Evolutionary conservation across 371 early-diverging fungal genomes (phyloP), one percentile per base, ranked within the genome.

Genomic region (Actinomortierella ambigua): DNA sequence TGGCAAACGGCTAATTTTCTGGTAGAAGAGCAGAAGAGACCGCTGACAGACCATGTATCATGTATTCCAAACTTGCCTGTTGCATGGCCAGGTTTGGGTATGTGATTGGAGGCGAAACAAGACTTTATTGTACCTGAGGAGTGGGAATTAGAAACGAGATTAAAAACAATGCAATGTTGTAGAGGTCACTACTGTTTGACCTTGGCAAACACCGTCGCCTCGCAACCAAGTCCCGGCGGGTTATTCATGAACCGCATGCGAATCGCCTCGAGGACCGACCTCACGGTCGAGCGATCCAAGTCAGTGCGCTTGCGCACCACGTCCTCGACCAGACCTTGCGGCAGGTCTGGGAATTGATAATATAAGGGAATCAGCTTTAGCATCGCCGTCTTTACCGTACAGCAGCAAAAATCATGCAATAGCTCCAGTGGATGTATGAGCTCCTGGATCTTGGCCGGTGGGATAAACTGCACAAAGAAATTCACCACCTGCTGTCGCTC

Each of bases 271-370:
- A 94, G 88, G 44, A 93, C 82, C 59, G 93, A 93, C 57, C 87
- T 89, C 34, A 90, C 69, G 22, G 82, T 80, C 1, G 85, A 66
- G 63, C 87, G 84, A 50, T 93, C 92, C 66, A 95, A 59, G 75
- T 95, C 95, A 63, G 92, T 93, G 26, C 94, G 78, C 61, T 86
- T 88, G 53, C 75, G 67, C 29, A 96, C 64, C 29, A 95, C 76
- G 60, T 89, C 88, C 68, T 95, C 94, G 3, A 95, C 81, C 68
- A 93, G 87, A 2, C 83, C 79, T 1, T 93, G 50, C 3, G 95
- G 94, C 18, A 94, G 77, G 71, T 96, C 96, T 5, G 90, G 91
- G 64, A 89, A 96, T 13, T 87, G 82, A 52, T 91, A 90, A 71
- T 87, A 83, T 44, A 95, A 65, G 1, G 85, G 64, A 63, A 89